phyloP scores from a whole-genome alignment of 345 rosid species.

The Erodium maritimum region DNA sequence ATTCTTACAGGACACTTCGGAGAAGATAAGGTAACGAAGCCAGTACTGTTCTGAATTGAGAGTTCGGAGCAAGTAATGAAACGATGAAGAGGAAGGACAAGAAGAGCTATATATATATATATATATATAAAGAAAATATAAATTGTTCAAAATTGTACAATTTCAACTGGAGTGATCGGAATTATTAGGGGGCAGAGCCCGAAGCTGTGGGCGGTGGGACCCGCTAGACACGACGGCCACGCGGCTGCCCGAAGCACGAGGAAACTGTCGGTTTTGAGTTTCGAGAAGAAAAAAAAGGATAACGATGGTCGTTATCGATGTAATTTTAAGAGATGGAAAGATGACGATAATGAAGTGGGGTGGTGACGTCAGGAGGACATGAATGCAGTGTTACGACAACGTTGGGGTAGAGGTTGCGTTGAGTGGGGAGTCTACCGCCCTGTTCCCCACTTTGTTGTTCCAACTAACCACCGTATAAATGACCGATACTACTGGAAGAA shows the following conservation, averaged over 20 bases:
- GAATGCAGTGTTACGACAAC: too few species aligned
- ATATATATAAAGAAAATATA: too few species aligned
- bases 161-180: background rate
- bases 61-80: background rate
- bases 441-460: too few species aligned
- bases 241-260: constrained; percentile 26
- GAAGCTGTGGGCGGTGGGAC: constrained; percentile 27
- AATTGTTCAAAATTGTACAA: background rate
- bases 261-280: constrained; percentile 9
- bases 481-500: too few species aligned
- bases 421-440: too few species aligned
- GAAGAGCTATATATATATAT: constrained; percentile 8
- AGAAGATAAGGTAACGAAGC: constrained; percentile 1
- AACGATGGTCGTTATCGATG: background rate
- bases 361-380: too few species aligned
- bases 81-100: background rate
- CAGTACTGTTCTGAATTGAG: background rate
- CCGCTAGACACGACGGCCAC: constrained; percentile 48
- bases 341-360: too few species aligned
- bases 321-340: too few species aligned
- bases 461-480: too few species aligned
- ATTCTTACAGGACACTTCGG: background rate
- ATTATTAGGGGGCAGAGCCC: constrained; percentile 1
- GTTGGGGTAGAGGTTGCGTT: too few species aligned
- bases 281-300: background rate